Evolutionary conservation across 2,329 filamentous ascomycete species (phyloP).

Genomic region (Nectriaceae sp.): DNA sequence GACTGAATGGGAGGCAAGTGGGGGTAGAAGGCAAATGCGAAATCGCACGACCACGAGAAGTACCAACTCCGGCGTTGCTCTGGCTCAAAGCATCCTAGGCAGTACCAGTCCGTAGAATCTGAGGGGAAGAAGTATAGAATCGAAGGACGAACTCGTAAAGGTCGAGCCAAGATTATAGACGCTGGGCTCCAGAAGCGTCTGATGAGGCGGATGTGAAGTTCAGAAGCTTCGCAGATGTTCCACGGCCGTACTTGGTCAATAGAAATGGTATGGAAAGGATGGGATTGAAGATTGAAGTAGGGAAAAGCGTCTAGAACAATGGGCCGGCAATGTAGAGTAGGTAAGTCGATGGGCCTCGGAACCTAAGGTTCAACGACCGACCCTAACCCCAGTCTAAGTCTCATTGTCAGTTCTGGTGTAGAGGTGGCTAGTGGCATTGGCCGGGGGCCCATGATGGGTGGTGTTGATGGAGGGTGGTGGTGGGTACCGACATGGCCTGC

Average conservation of each 20-base stretch:
- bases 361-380: conserved; percentile 31
- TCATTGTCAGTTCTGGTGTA: conserved; percentile 33
- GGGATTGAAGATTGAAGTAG: conserved; percentile 29
- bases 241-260: too few species aligned
- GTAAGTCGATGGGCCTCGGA: conserved; percentile 23
- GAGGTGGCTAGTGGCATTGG: conserved; percentile 34
- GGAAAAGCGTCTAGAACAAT: conserved; percentile 24
- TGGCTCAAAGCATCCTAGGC: background rate
- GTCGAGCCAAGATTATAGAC: background rate
- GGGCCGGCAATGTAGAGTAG: conserved; percentile 22
- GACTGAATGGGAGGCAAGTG: background rate
- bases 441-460: conserved; percentile 27
- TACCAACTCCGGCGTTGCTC: background rate
- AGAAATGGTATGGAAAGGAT: conserved; percentile 9
- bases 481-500: conserved; percentile 2
- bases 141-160: background rate
- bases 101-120: too few species aligned
- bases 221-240: too few species aligned
- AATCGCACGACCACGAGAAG: background rate
- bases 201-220: too few species aligned
- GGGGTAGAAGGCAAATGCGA: conserved; percentile 1
- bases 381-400: conserved; percentile 29
- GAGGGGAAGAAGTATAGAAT: too few species aligned
- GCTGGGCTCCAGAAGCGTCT: too few species aligned
- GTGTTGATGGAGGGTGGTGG: conserved; percentile 31